These are phyloP conservation scores for Pisolithus sp. DNA, from an alignment of 768 basidiomycete genomes.

Conservation along the genomic window DNA sequence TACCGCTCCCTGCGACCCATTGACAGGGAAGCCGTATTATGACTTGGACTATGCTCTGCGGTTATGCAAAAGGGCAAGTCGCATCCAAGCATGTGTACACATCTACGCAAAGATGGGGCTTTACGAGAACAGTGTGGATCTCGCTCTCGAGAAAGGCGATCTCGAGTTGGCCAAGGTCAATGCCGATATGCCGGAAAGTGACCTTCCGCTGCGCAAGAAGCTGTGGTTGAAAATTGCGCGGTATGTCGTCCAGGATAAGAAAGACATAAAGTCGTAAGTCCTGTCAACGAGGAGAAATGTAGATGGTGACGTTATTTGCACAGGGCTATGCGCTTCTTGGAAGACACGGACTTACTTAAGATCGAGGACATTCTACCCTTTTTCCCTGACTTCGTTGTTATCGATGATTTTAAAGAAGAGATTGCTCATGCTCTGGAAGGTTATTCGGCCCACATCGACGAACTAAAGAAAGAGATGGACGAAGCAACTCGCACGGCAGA, in stretches of 20 bases:
- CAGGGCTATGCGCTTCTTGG: conserved; percentile 96
- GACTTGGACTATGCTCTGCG: conserved; percentile 96
- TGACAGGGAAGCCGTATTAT: conserved; percentile 85
- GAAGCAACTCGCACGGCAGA: conserved; percentile 90
- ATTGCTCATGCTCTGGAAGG: conserved; percentile 94
- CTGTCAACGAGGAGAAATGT: background rate
- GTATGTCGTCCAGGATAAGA: conserved; percentile 96
- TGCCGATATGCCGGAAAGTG: conserved; percentile 92
- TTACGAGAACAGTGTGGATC: conserved; percentile 93
- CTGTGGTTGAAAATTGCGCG: conserved; percentile 99
- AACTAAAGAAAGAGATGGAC: conserved; percentile 90
- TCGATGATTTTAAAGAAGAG: conserved; percentile 99
- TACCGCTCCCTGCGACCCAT: conserved; percentile 72
- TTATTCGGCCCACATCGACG: conserved; percentile 87
- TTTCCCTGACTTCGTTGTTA: conserved; percentile 99
- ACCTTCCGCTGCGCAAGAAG: conserved; percentile 80
- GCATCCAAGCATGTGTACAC: conserved; percentile 87
- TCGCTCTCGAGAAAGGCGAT: conserved; percentile 91
- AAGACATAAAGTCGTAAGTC: conserved; percentile 94
- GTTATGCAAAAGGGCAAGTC: conserved; percentile 75
- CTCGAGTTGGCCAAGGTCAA: conserved; percentile 92
- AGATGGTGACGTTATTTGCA: background rate
- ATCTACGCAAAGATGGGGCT: conserved; percentile 98
- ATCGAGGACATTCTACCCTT: conserved; percentile 99
- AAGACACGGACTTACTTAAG: conserved; percentile 90